Base-by-base conservation (phyloP, 2,329 filamentous ascomycete genomes). In the Fonsecaea pedrosoi region DNA sequence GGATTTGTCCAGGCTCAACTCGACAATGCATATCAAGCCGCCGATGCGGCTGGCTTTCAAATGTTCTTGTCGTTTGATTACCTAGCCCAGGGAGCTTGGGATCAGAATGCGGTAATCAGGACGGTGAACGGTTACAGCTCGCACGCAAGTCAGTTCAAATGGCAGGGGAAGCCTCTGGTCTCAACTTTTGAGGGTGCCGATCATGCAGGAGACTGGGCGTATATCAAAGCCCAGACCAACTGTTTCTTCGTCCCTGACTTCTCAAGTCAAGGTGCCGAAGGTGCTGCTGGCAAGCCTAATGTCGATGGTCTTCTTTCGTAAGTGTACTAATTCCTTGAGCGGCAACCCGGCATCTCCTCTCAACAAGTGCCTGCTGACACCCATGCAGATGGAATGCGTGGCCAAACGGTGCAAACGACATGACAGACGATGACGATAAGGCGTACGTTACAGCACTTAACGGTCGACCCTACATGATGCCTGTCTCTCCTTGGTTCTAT, bases 401-500 rank as follows among this genome's bases (percentile, higher is more conserved):
- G 59, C 59, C 59, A 10, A 45, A 53, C 32, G 59, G 59, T 40
- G 59, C 59, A 30, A 61, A 40, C 48, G 45, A 61, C 21, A 61
- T 61, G 59, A 61, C 59, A 38, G 48, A 61, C 21, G 35, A 18
- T 18, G 59, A 61, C 18, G 59, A 61, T 18, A 30, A 54, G 34
- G 48, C 59, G 6, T 54, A 61, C 12, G 18, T 61, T 15, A 35
- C 45, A 12, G 59, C 59, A 1, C 59, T 54, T 6, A 18, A 34
- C 13, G 59, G 59, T 35, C 50, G 59, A 35, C 59, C 59, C 34
- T 61, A 54, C 25, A 54, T 61, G 34, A 61, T 61, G 59, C 59
- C 59, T n/a, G 59, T 61, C 32, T 61, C 59, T 10, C 59, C 59
- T 10, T 61, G 59, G 59, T 61, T 61, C 48, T 61, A 61, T 15